A percentile compares a stretch with the other conserved stretches of the same genome.
Evolutionary conservation across 2,329 filamentous ascomycete genomes (phyloP).

Genomic region (Didymosphaeria variabile): DNA sequence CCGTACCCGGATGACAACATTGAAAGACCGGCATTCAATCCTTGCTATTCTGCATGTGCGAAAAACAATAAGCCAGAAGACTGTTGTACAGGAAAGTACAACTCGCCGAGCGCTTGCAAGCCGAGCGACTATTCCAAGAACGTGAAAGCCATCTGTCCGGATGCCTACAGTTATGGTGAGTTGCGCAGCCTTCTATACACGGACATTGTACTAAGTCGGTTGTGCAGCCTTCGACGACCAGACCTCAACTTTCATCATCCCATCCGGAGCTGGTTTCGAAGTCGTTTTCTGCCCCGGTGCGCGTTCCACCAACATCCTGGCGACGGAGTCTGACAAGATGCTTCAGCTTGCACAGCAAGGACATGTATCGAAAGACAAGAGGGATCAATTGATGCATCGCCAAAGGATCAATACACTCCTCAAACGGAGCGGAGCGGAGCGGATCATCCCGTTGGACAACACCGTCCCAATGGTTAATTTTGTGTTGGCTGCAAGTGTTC

Average conservation of each 20-base stretch:
- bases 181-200: slow-evolving; percentile 2
- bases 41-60: slow-evolving; percentile 80
- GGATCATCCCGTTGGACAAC: slow-evolving; percentile 22
- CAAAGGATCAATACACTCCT: slow-evolving; percentile 27
- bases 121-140: slow-evolving; percentile 73
- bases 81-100: slow-evolving; percentile 78
- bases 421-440: slow-evolving; percentile 26
- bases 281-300: slow-evolving; percentile 77
- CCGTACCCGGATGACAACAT: slow-evolving; percentile 82
- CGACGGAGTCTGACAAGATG: slow-evolving; percentile 47
- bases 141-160: slow-evolving; percentile 80
- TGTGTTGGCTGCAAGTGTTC: slow-evolving; percentile 15
- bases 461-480: slow-evolving; percentile 22
- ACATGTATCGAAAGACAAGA: slow-evolving; percentile 32
- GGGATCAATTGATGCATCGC: slow-evolving; percentile 30
- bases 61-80: slow-evolving; percentile 72
- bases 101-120: slow-evolving; percentile 69
- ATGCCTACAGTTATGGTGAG: slow-evolving; percentile 83
- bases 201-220: slow-evolving; percentile 9
- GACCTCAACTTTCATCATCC: slow-evolving; percentile 66
- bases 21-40: slow-evolving; percentile 74
- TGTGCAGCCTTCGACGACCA: slow-evolving; percentile 64
- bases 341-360: slow-evolving; percentile 44
- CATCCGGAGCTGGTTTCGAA: slow-evolving; percentile 76
- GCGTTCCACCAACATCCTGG: slow-evolving; percentile 59